Percentiles rank a stretch among this genome's conserved stretches.
Evolutionary conservation across 2,329 filamentous ascomycete genomes (phyloP).

Genomic region (Hypomyces rosellus): DNA sequence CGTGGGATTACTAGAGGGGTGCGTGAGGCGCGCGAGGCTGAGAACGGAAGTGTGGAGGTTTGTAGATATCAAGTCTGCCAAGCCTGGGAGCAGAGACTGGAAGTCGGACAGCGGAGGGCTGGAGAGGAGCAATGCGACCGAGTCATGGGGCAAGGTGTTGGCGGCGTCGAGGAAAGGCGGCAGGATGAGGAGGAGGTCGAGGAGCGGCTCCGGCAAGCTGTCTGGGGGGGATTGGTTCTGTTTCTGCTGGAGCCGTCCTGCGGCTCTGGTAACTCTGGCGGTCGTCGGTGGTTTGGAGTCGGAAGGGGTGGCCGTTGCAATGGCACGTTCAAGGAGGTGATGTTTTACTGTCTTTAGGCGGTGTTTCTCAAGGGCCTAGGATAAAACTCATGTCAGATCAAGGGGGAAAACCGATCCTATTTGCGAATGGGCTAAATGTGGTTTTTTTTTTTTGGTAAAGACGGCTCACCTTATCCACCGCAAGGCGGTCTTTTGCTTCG

Average conservation of each 20-base stretch:
- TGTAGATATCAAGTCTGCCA: conserved; percentile 42
- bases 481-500: conserved; percentile 43
- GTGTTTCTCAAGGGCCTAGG: conserved; percentile 43
- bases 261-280: conserved; percentile 9
- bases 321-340: conserved; percentile 44
- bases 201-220: conserved; percentile 37
- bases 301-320: conserved; percentile 38
- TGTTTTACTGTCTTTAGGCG: conserved; percentile 44
- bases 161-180: conserved; percentile 39
- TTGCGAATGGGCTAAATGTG: neutral
- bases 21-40: conserved; percentile 40
- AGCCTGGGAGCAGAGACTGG: conserved; percentile 39
- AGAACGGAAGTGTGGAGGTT: conserved; percentile 45
- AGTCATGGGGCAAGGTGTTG: conserved; percentile 29
- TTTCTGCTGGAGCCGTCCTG: conserved; percentile 14
- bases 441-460: neutral
- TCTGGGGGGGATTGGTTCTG: conserved; percentile 10
- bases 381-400: neutral
- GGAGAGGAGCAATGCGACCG: conserved; percentile 40
- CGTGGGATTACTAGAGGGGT: conserved; percentile 46
- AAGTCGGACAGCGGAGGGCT: conserved; percentile 45
- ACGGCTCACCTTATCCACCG: conserved; percentile 40
- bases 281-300: conserved; percentile 15
- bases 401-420: neutral
- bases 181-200: conserved; percentile 50